Evolutionary conservation across 1,139 yeast species (phyloP).

Genomic region (Kodamaea anthophila): DNA sequence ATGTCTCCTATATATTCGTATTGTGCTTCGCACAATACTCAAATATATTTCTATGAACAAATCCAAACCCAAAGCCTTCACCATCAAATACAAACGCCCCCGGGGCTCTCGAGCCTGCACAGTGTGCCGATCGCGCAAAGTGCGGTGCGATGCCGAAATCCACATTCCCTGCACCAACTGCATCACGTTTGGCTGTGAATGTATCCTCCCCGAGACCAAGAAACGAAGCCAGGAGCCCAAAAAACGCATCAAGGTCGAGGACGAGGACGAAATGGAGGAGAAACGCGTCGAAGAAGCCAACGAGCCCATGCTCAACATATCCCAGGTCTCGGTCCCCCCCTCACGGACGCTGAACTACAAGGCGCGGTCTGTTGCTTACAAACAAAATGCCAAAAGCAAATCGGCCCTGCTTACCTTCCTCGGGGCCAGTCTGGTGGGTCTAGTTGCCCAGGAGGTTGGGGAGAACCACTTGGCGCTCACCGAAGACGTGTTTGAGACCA

Average conservation of each 20-base stretch:
- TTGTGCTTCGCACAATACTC: too few relatives aligned
- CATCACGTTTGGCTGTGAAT: slow-evolving; percentile 70
- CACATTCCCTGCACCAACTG: slow-evolving; percentile 77
- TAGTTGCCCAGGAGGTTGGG: slow-evolving; percentile 38
- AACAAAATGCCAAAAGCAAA: slow-evolving; percentile 18
- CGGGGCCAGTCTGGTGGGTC: slow-evolving; percentile 37
- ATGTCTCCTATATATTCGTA: too few relatives aligned
- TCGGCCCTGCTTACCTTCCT: slow-evolving; percentile 33
- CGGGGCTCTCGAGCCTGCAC: slow-evolving; percentile 50
- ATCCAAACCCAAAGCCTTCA: slow-evolving; percentile 45
- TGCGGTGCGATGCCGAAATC: slow-evolving; percentile 59
- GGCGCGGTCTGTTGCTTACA: slow-evolving; percentile 35
- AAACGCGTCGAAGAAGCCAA: slow-evolving; percentile 9
- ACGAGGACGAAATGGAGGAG: slow-evolving; percentile 5
- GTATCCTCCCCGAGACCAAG: slow-evolving; percentile 57
- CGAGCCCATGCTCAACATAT: slow-evolving; percentile 41
- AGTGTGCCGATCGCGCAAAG: slow-evolving; percentile 66
- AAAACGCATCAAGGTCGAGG: slow-evolving; percentile 14
- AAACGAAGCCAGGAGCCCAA: slow-evolving; percentile 32
- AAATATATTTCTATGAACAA: too few relatives aligned
- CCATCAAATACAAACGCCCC: slow-evolving; percentile 45
- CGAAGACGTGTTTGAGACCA: slow-evolving; percentile 34
- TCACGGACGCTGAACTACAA: slow-evolving; percentile 39
- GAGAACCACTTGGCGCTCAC: slow-evolving; percentile 40
- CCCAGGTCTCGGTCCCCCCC: slow-evolving; percentile 41